Evolutionary conservation across 768 basidiomycete species (phyloP).

Genomic region (Sistotremastrum suecicum): DNA sequence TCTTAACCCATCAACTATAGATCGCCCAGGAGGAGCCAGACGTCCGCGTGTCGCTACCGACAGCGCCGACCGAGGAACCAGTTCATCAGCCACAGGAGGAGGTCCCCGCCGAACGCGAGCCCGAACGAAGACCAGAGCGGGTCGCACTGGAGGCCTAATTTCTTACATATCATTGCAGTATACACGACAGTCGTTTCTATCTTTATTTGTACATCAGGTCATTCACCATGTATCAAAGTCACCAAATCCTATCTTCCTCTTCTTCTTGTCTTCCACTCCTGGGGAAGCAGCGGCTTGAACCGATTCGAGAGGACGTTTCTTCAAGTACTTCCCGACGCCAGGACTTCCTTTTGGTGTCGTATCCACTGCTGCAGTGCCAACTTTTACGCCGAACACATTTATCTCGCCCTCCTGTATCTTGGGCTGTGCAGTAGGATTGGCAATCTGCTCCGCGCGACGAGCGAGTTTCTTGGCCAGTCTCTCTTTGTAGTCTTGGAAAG

Average conservation of each 20-base stretch:
- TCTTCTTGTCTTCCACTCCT: slow-evolving; percentile 40
- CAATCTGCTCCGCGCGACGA: slow-evolving; percentile 18
- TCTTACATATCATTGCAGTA: slow-evolving; percentile 2
- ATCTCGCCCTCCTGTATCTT: slow-evolving; percentile 53
- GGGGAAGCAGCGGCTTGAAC: slow-evolving; percentile 11
- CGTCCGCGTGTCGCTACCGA: slow-evolving; percentile 31
- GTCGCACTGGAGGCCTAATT: slow-evolving; percentile 16
- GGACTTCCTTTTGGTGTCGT: slow-evolving; percentile 18
- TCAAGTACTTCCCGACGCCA: slow-evolving; percentile 73
- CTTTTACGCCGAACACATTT: slow-evolving; percentile 85
- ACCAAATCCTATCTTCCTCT: slow-evolving; percentile 80
- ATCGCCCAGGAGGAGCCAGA: slow-evolving; percentile 15
- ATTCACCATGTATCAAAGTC: slow-evolving; percentile 70
- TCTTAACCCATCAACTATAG: background rate
- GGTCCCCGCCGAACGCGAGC: background rate
- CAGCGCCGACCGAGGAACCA: slow-evolving; percentile 36
- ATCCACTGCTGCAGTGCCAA: slow-evolving; percentile 31
- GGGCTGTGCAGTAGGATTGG: slow-evolving; percentile 17
- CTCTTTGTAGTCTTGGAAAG: slow-evolving; percentile 84
- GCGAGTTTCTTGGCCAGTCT: slow-evolving; percentile 71
- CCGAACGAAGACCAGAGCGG: slow-evolving; percentile 9
- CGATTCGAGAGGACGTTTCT: slow-evolving; percentile 30
- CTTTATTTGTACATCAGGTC: background rate
- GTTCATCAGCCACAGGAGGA: slow-evolving; percentile 5
- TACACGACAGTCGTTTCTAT: too few species aligned